phyloP scores from a whole-genome alignment of 2,329 filamentous ascomycete genomes.

The Elsinoe arachidis region DNA sequence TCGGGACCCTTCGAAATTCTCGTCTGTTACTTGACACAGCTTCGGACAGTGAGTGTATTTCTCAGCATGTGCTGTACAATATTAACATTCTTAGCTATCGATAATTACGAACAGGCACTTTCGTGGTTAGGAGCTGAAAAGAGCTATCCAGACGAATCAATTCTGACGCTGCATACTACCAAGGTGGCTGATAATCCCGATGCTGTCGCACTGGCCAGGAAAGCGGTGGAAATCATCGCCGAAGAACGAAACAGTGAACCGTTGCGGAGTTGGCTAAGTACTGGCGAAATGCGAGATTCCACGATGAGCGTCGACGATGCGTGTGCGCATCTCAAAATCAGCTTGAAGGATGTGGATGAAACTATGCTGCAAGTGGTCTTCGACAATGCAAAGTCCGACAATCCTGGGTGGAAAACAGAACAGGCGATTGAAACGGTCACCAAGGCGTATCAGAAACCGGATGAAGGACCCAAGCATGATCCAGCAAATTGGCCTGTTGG shows the following conservation, averaged over 20 bases:
- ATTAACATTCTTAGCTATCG: slow-evolving; percentile 35
- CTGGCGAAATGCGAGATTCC: slow-evolving; percentile 40
- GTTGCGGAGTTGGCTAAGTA: slow-evolving; percentile 45
- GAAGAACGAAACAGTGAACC: slow-evolving; percentile 47
- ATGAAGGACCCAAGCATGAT: slow-evolving; percentile 15
- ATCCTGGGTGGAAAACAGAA: slow-evolving; percentile 26
- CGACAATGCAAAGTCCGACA: slow-evolving; percentile 19
- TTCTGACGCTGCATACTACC: slow-evolving; percentile 43
- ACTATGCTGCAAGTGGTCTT: slow-evolving; percentile 20
- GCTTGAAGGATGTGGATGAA: slow-evolving; percentile 14
- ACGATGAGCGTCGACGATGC: slow-evolving; percentile 51
- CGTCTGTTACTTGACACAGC: slow-evolving; percentile 50
- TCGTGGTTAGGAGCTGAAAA: slow-evolving; percentile 49
- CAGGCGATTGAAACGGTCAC: slow-evolving; percentile 26
- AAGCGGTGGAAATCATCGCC: slow-evolving; percentile 52
- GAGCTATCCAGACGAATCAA: slow-evolving; percentile 44
- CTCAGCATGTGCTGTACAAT: neutral
- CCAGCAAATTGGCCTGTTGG: slow-evolving; percentile 61
- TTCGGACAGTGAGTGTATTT: slow-evolving; percentile 33
- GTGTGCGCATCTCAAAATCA: slow-evolving; percentile 36
- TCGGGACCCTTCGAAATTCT: slow-evolving; percentile 52
- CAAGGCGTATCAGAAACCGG: slow-evolving; percentile 19
- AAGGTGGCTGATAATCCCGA: slow-evolving; percentile 45
- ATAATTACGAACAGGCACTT: slow-evolving; percentile 56
- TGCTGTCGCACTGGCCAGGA: slow-evolving; percentile 42